Evolutionary conservation across 2,329 filamentous ascomycete species (phyloP).

Genomic region (Cladorrhinum sp.): DNA sequence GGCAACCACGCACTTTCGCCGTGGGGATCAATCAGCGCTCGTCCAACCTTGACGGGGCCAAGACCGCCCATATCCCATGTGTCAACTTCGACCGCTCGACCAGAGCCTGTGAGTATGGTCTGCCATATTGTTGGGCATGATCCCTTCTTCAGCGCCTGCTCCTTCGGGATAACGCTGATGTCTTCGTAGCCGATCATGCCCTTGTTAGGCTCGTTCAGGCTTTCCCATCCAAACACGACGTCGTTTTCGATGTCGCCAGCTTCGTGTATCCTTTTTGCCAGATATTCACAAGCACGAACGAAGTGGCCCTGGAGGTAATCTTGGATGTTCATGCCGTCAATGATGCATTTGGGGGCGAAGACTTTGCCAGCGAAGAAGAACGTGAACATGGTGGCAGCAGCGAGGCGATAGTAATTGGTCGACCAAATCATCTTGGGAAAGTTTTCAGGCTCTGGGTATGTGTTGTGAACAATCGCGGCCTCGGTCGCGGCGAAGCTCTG

Average conservation of each 20-base stretch:
- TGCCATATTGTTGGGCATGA: conserved; percentile 95
- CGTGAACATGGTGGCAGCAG: conserved; percentile 87
- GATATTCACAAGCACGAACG: conserved; percentile 71
- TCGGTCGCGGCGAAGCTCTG: conserved; percentile 80
- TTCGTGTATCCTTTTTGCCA: conserved; percentile 82
- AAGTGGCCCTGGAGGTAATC: conserved; percentile 91
- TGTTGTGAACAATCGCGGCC: conserved; percentile 92
- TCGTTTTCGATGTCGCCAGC: conserved; percentile 85
- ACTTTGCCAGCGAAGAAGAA: conserved; percentile 88
- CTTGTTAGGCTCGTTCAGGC: conserved; percentile 89
- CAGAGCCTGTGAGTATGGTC: conserved; percentile 85
- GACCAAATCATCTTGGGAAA: conserved; percentile 99
- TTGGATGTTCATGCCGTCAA: conserved; percentile 92
- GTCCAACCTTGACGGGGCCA: conserved; percentile 86
- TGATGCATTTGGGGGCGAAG: conserved; percentile 93
- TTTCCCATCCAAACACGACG: conserved; percentile 93
- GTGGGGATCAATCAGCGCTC: conserved; percentile 79
- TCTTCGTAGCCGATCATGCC: conserved; percentile 83
- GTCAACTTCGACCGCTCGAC: conserved; percentile 82
- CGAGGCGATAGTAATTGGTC: conserved; percentile 89
- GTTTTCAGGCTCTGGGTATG: conserved; percentile 75
- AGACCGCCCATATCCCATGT: conserved; percentile 92
- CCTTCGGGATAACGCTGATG: conserved; percentile 74
- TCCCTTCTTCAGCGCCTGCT: conserved; percentile 88
- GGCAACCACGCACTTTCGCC: conserved; percentile 84